Conservation (phyloP, 768 basidiomycete genomes). For the Favolaschia claudopus region DNA sequence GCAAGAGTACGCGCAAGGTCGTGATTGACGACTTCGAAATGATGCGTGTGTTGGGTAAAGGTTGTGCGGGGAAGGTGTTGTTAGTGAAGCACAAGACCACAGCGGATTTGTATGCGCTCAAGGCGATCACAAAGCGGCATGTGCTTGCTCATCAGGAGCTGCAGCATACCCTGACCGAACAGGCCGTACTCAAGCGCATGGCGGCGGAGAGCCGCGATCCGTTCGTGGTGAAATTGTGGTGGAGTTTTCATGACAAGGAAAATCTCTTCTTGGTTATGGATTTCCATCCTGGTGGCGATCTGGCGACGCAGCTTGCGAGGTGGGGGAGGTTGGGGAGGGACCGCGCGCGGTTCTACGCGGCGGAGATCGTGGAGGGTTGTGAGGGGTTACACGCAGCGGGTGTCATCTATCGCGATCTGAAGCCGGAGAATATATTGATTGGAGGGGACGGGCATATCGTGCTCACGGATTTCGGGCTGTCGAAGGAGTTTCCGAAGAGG, state of each 20-base stretch:
- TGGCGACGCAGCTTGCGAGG: slow-evolving; percentile 95
- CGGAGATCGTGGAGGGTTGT: slow-evolving; percentile 96
- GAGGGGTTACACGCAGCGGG: slow-evolving; percentile 94
- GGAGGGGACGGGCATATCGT: slow-evolving; percentile 95
- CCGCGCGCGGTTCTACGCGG: slow-evolving; percentile 95
- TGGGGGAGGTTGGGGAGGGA: slow-evolving; percentile 95
- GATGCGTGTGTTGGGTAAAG: slow-evolving; percentile 95
- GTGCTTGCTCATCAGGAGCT: slow-evolving; percentile 97
- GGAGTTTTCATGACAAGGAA: slow-evolving; percentile 98
- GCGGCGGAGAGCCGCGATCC: slow-evolving; percentile 88
- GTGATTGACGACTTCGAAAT: slow-evolving; percentile 94
- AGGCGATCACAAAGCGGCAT: slow-evolving; percentile 97
- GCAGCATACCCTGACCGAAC: slow-evolving; percentile 95
- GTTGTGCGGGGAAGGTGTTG: slow-evolving; percentile 96
- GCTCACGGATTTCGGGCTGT: slow-evolving; percentile 95
- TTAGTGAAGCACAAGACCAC: slow-evolving; percentile 85
- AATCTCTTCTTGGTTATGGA: slow-evolving; percentile 98
- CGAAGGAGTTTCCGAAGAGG: slow-evolving; percentile 85
- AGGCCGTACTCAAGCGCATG: slow-evolving; percentile 94
- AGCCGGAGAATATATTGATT: slow-evolving; percentile 97
- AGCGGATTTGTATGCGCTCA: slow-evolving; percentile 85
- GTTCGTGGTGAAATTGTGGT: slow-evolving; percentile 95
- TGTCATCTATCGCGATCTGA: slow-evolving; percentile 97
- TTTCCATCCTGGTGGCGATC: slow-evolving; percentile 95
- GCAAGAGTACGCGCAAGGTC: slow-evolving; percentile 73